phyloP scores from a whole-genome alignment of 441 rosid species.

The Codiaeum variegatum region DNA sequence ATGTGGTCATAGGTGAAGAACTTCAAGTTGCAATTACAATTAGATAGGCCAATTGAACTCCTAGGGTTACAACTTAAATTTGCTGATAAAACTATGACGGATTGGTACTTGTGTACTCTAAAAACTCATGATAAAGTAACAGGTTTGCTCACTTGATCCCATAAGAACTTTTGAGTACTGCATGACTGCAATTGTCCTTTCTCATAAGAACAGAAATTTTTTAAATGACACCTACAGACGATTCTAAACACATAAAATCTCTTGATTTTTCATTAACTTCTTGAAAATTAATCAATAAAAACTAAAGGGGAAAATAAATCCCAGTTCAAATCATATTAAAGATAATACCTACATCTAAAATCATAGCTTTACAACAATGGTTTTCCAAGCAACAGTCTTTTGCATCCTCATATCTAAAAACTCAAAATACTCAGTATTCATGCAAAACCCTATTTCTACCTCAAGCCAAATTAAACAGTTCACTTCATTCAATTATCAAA shows the following conservation, averaged over 20 bases:
- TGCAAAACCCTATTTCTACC: not conserved
- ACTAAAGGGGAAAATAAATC: not conserved
- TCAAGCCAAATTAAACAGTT: not conserved
- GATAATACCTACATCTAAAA: not conserved
- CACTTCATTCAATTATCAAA: not conserved
- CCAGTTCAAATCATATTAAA: not conserved
- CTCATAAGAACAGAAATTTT: not conserved
- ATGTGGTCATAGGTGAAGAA: not conserved
- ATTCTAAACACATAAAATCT: not conserved
- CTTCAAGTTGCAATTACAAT: constrained; percentile 1
- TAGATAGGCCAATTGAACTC: not conserved
- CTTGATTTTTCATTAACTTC: not conserved
- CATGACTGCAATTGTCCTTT: not conserved
- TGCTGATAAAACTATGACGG: not conserved
- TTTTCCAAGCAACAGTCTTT: not conserved
- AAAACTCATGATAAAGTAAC: not conserved
- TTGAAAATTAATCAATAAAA: no score
- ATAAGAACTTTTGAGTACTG: not conserved
- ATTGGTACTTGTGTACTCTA: not conserved
- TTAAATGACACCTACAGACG: not conserved
- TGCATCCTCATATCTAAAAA: not conserved
- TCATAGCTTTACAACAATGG: not conserved
- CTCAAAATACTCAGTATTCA: not conserved
- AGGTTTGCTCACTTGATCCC: not conserved
- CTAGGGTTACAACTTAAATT: not conserved